Base-by-base conservation (phyloP, 1,284 basidiomycete species). In the Hymenochaete sp. region DNA sequence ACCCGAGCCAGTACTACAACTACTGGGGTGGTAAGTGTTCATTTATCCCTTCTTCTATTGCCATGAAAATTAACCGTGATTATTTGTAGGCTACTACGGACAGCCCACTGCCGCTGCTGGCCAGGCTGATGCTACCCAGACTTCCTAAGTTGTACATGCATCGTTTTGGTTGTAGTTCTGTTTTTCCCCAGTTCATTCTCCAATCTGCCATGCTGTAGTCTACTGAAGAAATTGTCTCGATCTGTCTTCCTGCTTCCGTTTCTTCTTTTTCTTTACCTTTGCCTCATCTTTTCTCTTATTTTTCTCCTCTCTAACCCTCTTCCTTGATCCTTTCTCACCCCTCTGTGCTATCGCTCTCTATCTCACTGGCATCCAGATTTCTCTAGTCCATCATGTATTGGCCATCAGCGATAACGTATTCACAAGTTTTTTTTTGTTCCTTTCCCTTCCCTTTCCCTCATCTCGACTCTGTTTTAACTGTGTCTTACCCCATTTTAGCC, bases 1-100 rank as follows among this genome's bases (percentile, higher is more conserved):
- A 87, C 59, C 79, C 84, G 44, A 81, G 67, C 57, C 74, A 75
- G 47, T 87, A 87, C 62, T 87, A 88, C 62, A 82, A 83, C 58
- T 88, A 87, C 59, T 88, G 85, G 85, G 81, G 85, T 59, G 82
- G 82, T 85, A 48, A 60, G 81, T 66, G 6, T 13, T 51, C 3
- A 38, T 47, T 29, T 22, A 14, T 19, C 38, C 21, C 18, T 38
- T 42, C 21, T 32, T 7, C 43, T 40, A 38, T 37, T 28, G 38
- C 28, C 16, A 5, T n/a, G 2, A 35, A 27, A 19, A 41, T 28
- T 50, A 38, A 50, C 27, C 13, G 22, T 18, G 3, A 38, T 48
- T 27, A 51, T 28, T 14, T 45, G 1, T 44, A 87, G 84, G 83
- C 52, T 88, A 88, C 59, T 88, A 88, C 55, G 75, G 76, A 43